A percentile compares a stretch with the other conserved stretches of the same genome.
Conservation (phyloP, 208 protist genomes). For the Porcisia deanei region DNA sequence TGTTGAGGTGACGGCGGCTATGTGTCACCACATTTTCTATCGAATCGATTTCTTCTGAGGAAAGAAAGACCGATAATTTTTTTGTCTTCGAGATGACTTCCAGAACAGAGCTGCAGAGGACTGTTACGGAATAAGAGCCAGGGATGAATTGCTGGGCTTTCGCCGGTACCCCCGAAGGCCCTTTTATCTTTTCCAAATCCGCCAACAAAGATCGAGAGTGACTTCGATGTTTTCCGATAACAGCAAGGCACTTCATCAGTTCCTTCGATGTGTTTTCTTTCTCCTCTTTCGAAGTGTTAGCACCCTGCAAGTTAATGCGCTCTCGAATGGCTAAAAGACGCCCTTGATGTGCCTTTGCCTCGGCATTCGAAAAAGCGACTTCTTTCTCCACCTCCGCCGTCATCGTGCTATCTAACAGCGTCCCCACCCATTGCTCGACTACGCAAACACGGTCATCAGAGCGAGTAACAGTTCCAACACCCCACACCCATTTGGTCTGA, state of each 20-base stretch:
- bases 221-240: slow-evolving; percentile 23
- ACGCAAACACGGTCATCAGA: slow-evolving; percentile 24
- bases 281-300: slow-evolving; percentile 8
- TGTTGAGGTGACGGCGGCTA: background rate
- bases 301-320: slow-evolving; percentile 13
- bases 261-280: slow-evolving; percentile 19
- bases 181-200: slow-evolving; percentile 10
- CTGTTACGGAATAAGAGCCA: slow-evolving; percentile 1
- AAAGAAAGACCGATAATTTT: slow-evolving; percentile 5
- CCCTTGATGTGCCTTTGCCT: slow-evolving; percentile 18
- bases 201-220: slow-evolving; percentile 18
- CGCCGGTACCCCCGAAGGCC: background rate
- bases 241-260: slow-evolving; percentile 22
- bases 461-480: slow-evolving; percentile 14
- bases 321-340: slow-evolving; percentile 22
- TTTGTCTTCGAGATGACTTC: background rate
- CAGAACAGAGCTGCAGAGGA: slow-evolving; percentile 27
- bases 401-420: slow-evolving; percentile 5
- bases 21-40: background rate
- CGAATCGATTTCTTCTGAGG: slow-evolving; percentile 18
- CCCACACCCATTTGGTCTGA: slow-evolving; percentile 26
- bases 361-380: slow-evolving; percentile 13
- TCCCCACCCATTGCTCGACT: slow-evolving; percentile 16
- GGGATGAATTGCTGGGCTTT: slow-evolving; percentile 13
- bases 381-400: slow-evolving; percentile 13